Conservation (phyloP, 1,284 basidiomycete genomes). For the Clitocybe nebularis region DNA sequence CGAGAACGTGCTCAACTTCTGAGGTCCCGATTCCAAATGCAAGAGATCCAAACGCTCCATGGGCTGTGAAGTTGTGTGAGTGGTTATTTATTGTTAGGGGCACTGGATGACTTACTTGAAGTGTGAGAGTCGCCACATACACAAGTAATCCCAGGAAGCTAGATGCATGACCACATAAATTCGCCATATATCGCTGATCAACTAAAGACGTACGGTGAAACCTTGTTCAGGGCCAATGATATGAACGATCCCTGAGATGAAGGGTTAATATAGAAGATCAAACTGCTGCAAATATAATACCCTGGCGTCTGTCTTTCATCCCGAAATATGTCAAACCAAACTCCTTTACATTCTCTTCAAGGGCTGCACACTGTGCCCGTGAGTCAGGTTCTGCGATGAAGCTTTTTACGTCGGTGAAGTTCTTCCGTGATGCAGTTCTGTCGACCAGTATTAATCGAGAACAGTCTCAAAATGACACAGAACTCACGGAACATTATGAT, state of each 20-base stretch:
- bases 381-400: constrained; percentile 92
- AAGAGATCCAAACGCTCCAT: constrained; percentile 94
- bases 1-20: constrained; percentile 95
- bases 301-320: constrained; percentile 87
- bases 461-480: neutral
- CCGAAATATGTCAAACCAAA: constrained; percentile 96
- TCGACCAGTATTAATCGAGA: constrained; percentile 11
- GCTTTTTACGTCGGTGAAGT: constrained; percentile 69
- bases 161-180: no score
- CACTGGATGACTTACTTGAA: constrained; percentile 55
- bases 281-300: constrained; percentile 32
- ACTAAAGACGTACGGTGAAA: constrained; percentile 76
- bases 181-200: no score
- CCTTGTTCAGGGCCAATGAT: constrained; percentile 96
- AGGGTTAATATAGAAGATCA: neutral
- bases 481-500: constrained; percentile 93
- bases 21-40: constrained; percentile 97
- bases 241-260: constrained; percentile 80
- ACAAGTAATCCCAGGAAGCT: constrained; percentile 93
- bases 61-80: constrained; percentile 70
- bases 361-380: constrained; percentile 83
- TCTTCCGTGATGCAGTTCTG: constrained; percentile 85
- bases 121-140: constrained; percentile 97
- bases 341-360: constrained; percentile 94
- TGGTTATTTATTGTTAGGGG: neutral